A percentile compares a stretch with the other conserved stretches of the same genome.
Conservation (phyloP, 2,329 filamentous ascomycete genomes). For the Pseudopithomyces chartarum region DNA sequence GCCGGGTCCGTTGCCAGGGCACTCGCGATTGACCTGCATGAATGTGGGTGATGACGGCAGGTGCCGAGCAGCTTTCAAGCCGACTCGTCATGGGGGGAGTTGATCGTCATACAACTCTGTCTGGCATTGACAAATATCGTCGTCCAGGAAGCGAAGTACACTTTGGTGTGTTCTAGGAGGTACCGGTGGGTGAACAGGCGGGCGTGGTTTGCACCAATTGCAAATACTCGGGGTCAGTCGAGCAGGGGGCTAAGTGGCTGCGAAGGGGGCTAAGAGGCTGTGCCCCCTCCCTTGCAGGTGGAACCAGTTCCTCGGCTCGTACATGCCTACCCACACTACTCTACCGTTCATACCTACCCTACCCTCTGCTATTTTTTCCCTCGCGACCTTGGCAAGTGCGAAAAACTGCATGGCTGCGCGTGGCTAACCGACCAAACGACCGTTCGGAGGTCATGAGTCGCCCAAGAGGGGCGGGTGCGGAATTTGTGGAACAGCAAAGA, state of each 20-base stretch:
- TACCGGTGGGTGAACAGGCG: neutral
- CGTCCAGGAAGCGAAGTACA: too few relatives aligned
- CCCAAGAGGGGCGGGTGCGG: conserved; percentile 25
- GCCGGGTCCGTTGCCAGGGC: conserved; percentile 33
- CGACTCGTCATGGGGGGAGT: conserved; percentile 15
- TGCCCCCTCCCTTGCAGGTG: conserved; percentile 16
- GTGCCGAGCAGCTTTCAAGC: neutral
- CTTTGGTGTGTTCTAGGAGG: too few relatives aligned
- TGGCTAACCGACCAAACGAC: conserved; percentile 12
- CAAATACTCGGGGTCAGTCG: conserved; percentile 6
- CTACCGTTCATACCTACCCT: too few relatives aligned
- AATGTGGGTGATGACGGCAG: conserved; percentile 29
- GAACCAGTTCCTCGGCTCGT: conserved; percentile 19
- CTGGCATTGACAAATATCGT: neutral
- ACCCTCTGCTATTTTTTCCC: too few relatives aligned
- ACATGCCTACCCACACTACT: too few relatives aligned
- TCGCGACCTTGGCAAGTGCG: conserved; percentile 8
- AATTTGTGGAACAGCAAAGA: conserved; percentile 27
- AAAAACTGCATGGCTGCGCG: conserved; percentile 14
- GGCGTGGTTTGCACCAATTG: conserved; percentile 2
- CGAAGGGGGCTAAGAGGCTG: conserved; percentile 21
- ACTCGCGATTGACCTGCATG: conserved; percentile 36
- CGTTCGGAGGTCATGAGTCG: conserved; percentile 22
- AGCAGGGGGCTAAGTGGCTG: conserved; percentile 20
- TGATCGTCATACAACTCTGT: conserved; percentile 9